Conservation (phyloP, 2,329 filamentous ascomycete genomes). For the Colletotrichum liriopes region DNA sequence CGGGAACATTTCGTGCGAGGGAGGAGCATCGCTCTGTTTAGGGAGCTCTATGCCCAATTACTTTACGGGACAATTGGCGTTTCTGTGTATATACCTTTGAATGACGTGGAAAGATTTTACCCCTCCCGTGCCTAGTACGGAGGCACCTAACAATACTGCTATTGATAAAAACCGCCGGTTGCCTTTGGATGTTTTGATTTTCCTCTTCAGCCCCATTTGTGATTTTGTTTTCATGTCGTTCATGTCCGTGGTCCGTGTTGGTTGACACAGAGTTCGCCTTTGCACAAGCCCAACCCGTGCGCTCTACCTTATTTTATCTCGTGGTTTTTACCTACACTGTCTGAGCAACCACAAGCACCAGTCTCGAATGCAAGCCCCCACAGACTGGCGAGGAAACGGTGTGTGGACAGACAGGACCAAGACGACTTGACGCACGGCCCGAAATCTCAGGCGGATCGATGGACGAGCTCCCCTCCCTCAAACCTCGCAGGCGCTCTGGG, state of each 20-base stretch:
- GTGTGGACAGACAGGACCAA: neutral
- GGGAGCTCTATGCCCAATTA: constrained; percentile 11
- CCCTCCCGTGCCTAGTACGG: constrained; percentile 9
- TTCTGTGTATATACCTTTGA: constrained; percentile 43
- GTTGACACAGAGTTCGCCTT: constrained; percentile 19
- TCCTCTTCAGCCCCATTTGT: neutral
- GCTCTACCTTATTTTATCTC: constrained; percentile 15
- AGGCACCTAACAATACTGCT: constrained; percentile 18
- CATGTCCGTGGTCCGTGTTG: neutral
- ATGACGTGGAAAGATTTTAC: constrained; percentile 39
- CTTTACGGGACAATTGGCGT: constrained; percentile 30
- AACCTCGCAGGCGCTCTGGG: neutral
- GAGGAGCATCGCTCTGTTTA: constrained; percentile 14
- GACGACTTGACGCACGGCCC: neutral
- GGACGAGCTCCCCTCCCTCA: neutral
- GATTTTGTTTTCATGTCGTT: neutral
- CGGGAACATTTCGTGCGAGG: neutral
- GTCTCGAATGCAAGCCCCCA: constrained; percentile 3
- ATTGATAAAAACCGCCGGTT: constrained; percentile 18
- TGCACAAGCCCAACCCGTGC: constrained; percentile 12
- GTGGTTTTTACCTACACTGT: constrained; percentile 1
- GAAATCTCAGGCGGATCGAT: neutral
- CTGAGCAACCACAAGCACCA: constrained; percentile 1
- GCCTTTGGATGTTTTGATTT: neutral
- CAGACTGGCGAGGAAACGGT: constrained; percentile 10